Evolutionary conservation across 257 asterid species (phyloP).

Genomic region (Przewalskia tangutica): DNA sequence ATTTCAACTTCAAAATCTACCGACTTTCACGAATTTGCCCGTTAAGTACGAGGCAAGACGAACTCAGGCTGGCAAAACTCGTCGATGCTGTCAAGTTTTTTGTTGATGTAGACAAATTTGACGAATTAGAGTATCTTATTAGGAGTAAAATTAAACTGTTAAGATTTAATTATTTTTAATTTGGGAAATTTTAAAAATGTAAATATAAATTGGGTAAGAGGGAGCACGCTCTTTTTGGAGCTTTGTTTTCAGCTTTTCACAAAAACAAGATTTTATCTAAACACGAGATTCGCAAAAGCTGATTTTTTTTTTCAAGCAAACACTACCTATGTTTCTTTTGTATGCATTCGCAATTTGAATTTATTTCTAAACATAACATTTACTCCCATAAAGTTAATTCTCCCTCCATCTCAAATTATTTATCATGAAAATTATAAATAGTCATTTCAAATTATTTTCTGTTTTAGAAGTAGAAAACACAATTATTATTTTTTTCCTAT

Average conservation of each 20-base stretch:
- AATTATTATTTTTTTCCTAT: too few species aligned
- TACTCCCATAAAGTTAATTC: too few species aligned
- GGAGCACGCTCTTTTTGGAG: background rate
- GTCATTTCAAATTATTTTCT: too few species aligned
- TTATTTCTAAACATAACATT: background rate
- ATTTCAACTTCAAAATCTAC: too few species aligned
- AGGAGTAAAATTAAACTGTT: too few species aligned
- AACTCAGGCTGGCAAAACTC: background rate
- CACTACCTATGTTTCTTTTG: background rate
- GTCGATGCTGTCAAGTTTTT: background rate
- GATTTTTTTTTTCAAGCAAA: too few species aligned
- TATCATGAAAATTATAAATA: too few species aligned
- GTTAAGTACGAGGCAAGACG: background rate
- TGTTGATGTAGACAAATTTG: background rate
- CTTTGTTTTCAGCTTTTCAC: background rate
- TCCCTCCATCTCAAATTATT: too few species aligned
- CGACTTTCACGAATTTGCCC: background rate
- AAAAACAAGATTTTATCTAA: too few species aligned
- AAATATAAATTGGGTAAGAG: background rate
- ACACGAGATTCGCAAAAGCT: too few species aligned
- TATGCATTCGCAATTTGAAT: background rate
- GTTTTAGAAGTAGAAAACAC: too few species aligned
- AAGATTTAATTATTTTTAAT: too few species aligned
- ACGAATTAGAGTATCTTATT: background rate
- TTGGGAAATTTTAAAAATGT: background rate